Percentiles rank a stretch among this genome's conserved stretches.
phyloP scores from a whole-genome alignment of 176 grass and related monocot genomes.

The Bonia amplexicaulis region DNA sequence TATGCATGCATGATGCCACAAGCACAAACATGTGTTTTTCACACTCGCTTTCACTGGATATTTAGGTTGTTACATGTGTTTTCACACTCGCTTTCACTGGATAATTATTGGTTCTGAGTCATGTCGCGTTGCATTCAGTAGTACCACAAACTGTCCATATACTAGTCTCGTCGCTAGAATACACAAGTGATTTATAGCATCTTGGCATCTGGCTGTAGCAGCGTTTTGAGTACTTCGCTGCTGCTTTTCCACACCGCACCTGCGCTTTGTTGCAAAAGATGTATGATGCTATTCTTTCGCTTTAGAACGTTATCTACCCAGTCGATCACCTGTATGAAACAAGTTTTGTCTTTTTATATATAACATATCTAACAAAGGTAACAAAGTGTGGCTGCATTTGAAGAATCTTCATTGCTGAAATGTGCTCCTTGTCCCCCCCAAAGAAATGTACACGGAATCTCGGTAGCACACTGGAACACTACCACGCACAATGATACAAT shows the following conservation, averaged over 20 bases:
- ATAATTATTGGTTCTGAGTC: neutral
- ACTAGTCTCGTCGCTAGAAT: neutral
- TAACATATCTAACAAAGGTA: neutral
- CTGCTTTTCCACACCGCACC: neutral
- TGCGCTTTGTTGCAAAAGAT: neutral
- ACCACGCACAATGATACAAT: neutral
- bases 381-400: neutral
- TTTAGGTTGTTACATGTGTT: neutral
- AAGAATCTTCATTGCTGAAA: neutral
- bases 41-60: neutral
- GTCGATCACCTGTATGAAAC: neutral
- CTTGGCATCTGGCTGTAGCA: neutral
- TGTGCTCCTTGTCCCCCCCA: neutral
- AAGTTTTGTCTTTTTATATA: neutral
- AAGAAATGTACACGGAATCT: neutral
- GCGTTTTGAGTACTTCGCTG: neutral
- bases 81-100: neutral
- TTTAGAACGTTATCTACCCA: neutral
- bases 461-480: too few species aligned
- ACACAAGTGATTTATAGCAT: neutral
- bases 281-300: neutral
- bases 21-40: neutral
- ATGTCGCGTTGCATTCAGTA: neutral
- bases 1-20: neutral
- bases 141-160: neutral